These are phyloP conservation scores for Vitis hybrid DNA, from an alignment of 177 flowering plant genomes.

Conservation along the genomic window DNA sequence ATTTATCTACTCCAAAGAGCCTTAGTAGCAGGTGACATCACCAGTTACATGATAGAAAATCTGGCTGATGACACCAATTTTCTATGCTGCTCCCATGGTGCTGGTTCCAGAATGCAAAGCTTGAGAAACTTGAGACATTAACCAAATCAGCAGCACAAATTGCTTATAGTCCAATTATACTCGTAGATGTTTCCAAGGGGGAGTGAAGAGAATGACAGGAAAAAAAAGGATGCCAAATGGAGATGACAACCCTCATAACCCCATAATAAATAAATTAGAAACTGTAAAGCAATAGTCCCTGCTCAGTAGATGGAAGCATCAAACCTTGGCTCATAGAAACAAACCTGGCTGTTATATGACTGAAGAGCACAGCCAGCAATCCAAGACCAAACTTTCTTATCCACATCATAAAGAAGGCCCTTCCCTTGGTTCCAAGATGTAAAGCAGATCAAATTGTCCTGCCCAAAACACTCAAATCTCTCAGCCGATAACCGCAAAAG, in stretches of 20 bases:
- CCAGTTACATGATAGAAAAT: not conserved
- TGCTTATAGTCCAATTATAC: not conserved
- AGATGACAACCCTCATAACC: not conserved
- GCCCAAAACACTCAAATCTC: slow-evolving; percentile 96
- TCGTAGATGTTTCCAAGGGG: not conserved
- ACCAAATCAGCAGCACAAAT: not conserved
- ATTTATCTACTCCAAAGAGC: not conserved
- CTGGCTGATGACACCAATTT: not conserved
- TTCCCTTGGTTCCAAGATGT: slow-evolving; percentile 99
- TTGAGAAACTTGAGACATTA: not conserved
- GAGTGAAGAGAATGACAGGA: not conserved
- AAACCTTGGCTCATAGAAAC: slow-evolving; percentile 95
- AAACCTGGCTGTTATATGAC: slow-evolving; percentile 86
- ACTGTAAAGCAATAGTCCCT: not conserved
- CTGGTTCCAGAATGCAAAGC: slow-evolving; percentile 1
- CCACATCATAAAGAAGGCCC: slow-evolving; percentile 85
- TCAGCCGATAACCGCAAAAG: slow-evolving; percentile 90
- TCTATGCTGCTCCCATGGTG: not conserved
- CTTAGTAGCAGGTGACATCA: not conserved
- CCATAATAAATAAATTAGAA: not conserved
- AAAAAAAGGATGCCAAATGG: slow-evolving; percentile 1
- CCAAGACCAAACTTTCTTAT: slow-evolving; percentile 93
- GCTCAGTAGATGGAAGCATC: slow-evolving; percentile 68
- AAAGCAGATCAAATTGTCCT: slow-evolving; percentile 90
- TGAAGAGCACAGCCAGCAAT: slow-evolving; percentile 94